Evolutionary conservation across 495 filamentous ascomycete species (phyloP).

Genomic region (Tuber magnatum): DNA sequence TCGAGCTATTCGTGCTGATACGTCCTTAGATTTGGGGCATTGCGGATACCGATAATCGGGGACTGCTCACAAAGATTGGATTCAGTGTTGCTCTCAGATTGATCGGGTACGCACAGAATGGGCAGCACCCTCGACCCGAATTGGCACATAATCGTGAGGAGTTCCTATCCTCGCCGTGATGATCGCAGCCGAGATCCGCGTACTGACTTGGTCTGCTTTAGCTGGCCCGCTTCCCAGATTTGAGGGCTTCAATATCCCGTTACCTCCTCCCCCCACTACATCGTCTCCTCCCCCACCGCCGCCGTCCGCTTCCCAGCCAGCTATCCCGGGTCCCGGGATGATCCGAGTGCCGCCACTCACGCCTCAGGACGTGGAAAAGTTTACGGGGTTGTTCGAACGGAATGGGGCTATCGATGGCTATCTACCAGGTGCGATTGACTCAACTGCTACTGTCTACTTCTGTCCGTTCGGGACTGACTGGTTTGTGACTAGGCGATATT

Average conservation of each 20-base stretch:
- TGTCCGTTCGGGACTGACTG: background rate
- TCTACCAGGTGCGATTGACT: slow-evolving; percentile 57
- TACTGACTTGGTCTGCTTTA: slow-evolving; percentile 42
- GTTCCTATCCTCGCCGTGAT: background rate
- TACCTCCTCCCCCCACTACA: slow-evolving; percentile 42
- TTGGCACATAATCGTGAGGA: slow-evolving; percentile 59
- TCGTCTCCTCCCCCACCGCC: slow-evolving; percentile 49
- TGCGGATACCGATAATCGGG: slow-evolving; percentile 91
- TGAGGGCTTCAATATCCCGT: slow-evolving; percentile 57
- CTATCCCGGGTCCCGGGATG: slow-evolving; percentile 56
- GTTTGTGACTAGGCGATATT: slow-evolving; percentile 54
- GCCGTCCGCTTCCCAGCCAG: slow-evolving; percentile 52
- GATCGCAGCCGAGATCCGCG: background rate
- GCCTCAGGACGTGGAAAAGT: slow-evolving; percentile 81
- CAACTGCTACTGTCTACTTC: background rate
- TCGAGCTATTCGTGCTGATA: background rate
- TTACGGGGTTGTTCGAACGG: slow-evolving; percentile 76
- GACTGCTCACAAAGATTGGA: slow-evolving; percentile 80
- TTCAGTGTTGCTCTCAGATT: slow-evolving; percentile 86
- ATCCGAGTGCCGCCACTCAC: slow-evolving; percentile 83
- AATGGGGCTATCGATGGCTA: slow-evolving; percentile 70
- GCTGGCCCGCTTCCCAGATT: slow-evolving; percentile 88
- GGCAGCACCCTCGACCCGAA: slow-evolving; percentile 69
- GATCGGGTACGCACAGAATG: slow-evolving; percentile 91
- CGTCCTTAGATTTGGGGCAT: slow-evolving; percentile 90